These are phyloP conservation scores for Eragrostis tef DNA, from an alignment of 202 grass and related monocot genomes.

Conservation along the genomic window DNA sequence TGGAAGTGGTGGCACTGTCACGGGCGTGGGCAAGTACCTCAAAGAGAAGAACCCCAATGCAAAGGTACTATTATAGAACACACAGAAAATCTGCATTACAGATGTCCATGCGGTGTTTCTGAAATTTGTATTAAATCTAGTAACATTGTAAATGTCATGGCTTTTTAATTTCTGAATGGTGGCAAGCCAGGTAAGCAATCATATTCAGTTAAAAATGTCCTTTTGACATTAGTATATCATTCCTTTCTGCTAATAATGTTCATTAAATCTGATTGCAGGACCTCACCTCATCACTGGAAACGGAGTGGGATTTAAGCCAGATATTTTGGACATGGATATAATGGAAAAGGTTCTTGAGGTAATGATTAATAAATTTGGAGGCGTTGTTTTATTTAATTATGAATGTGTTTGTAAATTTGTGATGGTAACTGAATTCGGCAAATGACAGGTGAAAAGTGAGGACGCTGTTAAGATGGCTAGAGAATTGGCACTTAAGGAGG, in stretches of 20 bases:
- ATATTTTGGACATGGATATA: constrained; percentile 91
- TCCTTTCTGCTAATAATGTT: constrained; percentile 11
- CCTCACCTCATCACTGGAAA: constrained; percentile 91
- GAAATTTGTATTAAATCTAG: background rate
- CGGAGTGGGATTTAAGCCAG: constrained; percentile 87
- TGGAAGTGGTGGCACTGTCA: constrained; percentile 28
- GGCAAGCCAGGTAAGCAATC: background rate
- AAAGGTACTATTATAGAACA: constrained; percentile 51
- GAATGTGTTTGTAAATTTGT: background rate
- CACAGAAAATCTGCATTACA: background rate
- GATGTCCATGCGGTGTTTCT: background rate
- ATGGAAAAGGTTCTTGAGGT: constrained; percentile 96
- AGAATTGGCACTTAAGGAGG: constrained; percentile 75
- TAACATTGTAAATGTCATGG: background rate
- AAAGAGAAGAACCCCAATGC: constrained; percentile 81
- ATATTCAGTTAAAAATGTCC: background rate
- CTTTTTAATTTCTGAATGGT: background rate
- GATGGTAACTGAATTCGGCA: background rate
- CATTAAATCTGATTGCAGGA: constrained; percentile 51
- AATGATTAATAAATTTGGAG: constrained; percentile 22
- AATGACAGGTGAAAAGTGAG: constrained; percentile 75
- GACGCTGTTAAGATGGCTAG: constrained; percentile 87
- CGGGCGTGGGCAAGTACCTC: constrained; percentile 19
- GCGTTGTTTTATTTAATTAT: background rate
- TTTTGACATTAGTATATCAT: constrained; percentile 16